phyloP scores from a whole-genome alignment of 2,329 filamentous ascomycete species.

The Pseudogymnoascus sp. region DNA sequence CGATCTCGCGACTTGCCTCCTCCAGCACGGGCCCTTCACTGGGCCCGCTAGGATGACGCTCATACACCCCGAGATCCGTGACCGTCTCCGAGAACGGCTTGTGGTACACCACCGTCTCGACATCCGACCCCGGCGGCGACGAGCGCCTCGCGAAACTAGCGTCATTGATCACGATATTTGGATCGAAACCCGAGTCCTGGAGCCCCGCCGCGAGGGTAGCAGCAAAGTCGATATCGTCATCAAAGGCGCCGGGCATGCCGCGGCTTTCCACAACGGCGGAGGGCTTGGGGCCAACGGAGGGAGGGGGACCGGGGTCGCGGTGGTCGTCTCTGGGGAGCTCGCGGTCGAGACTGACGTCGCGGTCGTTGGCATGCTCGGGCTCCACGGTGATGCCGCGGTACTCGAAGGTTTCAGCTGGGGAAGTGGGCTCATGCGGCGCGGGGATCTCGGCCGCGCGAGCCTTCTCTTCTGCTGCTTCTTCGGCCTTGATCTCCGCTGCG shows the following conservation, averaged over 20 bases:
- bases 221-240: slow-evolving; percentile 61
- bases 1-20: slow-evolving; percentile 26
- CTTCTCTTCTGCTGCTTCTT: not conserved
- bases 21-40: slow-evolving; percentile 26
- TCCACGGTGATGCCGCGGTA: slow-evolving; percentile 24
- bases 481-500: not conserved
- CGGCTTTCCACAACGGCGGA: slow-evolving; percentile 39
- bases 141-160: slow-evolving; percentile 55
- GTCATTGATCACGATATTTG: slow-evolving; percentile 62
- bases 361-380: slow-evolving; percentile 17
- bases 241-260: slow-evolving; percentile 56
- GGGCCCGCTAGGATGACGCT: slow-evolving; percentile 14
- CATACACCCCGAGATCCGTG: slow-evolving; percentile 32
- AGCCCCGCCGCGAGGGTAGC: slow-evolving; percentile 63
- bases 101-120: slow-evolving; percentile 37
- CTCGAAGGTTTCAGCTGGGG: slow-evolving; percentile 17
- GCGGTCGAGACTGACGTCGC: slow-evolving; percentile 11
- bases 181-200: slow-evolving; percentile 62
- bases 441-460: slow-evolving; percentile 23
- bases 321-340: not conserved
- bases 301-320: slow-evolving; percentile 37
- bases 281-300: slow-evolving; percentile 50
- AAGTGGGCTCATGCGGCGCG: slow-evolving; percentile 21
- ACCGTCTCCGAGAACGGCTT: slow-evolving; percentile 44
- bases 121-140: slow-evolving; percentile 55